Evolutionary conservation across 2,329 filamentous ascomycete species (phyloP), one percentile per base, ranked within the genome.

Genomic region (Sodiomyces alkalinus): DNA sequence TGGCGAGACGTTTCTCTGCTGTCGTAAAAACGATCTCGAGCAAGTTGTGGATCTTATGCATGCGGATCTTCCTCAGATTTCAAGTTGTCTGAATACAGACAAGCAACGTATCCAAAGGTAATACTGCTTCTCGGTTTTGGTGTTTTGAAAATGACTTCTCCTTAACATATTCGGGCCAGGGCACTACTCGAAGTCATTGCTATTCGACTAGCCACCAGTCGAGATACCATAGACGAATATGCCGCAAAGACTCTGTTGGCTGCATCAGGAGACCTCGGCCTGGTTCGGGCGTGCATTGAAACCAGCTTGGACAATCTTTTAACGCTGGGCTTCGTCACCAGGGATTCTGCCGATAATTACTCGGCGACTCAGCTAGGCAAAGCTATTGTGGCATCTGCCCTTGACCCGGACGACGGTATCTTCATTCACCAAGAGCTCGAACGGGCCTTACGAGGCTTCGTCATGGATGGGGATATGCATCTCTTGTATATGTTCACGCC

Each of bases 381-480:
- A 37, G 80, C 80, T 3, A 68, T 81, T 15, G 78, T 85, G 15
- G 69, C 73, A 7, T 80, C 79, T 3, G 72, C 74, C 2, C 64
- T 86, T 19, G 69, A 78, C 28, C 80, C 78, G 0, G 75, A 81
- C 33, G 79, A 85, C 40, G 80, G 80, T 1, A 51, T 80, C 1
- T 85, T 83, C 40, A 63, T 85, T 12, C 59, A 83, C 39, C 60
- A 68, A 25, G 80, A 86, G 47, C 58, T 85, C 26, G 62, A 62
- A 32, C 65, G 65, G 38, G 75, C 79, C 1, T 58, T 85, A 3
- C 59, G 66, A 34, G 75, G 74, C 2, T 85, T 86, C 42, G 80
- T 83, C 9, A 74, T 86, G 68, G 78, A 85, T 42, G 74, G 77
- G 4, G 80, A 86, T 36, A 75, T 86, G 72, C 80, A 85, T 41